Conservation (phyloP, 768 basidiomycete species). For the Auriscalpium microsporum region DNA sequence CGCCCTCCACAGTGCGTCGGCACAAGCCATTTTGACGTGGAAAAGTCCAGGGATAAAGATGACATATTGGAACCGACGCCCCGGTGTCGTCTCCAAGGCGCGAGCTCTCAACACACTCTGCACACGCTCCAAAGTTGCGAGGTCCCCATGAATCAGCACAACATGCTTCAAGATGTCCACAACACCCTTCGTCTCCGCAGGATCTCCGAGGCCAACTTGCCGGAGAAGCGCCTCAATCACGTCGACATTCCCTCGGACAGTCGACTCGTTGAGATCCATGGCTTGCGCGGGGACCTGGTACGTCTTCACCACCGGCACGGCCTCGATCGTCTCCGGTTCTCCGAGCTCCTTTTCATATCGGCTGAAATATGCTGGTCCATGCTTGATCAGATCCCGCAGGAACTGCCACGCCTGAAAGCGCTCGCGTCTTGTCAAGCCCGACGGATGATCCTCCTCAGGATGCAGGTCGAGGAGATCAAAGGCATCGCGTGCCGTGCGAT, state of each 20-base stretch:
- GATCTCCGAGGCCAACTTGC: constrained; percentile 12
- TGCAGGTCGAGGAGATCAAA: background rate
- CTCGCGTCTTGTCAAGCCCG: background rate
- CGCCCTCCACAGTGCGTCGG: constrained; percentile 3
- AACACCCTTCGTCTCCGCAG: background rate
- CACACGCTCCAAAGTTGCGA: background rate
- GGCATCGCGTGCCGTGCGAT: background rate
- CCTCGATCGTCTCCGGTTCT: constrained; percentile 11
- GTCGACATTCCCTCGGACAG: constrained; percentile 15
- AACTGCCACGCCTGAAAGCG: constrained; percentile 18
- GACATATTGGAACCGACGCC: background rate
- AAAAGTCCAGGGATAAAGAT: constrained; percentile 21
- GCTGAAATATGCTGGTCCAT: constrained; percentile 18
- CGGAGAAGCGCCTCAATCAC: constrained; percentile 9
- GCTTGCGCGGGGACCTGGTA: constrained; percentile 13
- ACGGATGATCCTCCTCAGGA: background rate
- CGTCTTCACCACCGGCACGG: constrained; percentile 14
- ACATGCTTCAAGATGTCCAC: background rate
- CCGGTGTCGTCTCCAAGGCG: background rate
- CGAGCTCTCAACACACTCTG: background rate
- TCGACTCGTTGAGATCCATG: constrained; percentile 16
- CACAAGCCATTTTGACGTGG: constrained; percentile 25
- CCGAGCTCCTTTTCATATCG: background rate
- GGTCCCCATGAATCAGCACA: background rate
- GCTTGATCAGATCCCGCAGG: constrained; percentile 17